phyloP scores from a whole-genome alignment of 306 rosid species.

The Vigna mungo region DNA sequence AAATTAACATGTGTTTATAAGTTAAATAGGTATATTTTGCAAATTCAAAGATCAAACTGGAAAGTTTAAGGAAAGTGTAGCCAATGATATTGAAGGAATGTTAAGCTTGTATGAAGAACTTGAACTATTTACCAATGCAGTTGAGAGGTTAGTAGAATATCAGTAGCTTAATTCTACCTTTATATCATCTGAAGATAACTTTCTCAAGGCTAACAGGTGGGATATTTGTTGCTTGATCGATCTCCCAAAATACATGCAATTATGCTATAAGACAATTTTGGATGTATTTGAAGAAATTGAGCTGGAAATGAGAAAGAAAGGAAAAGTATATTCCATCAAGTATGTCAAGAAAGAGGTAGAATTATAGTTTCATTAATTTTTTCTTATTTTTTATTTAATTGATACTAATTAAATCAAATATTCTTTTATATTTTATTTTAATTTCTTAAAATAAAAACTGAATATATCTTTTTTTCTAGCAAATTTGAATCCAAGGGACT shows the following conservation, averaged over 20 bases:
- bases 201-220: slow-evolving; percentile 19
- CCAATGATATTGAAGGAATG: slow-evolving; percentile 40
- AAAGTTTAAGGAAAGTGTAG: background rate
- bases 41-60: background rate
- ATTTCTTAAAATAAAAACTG: too few relatives aligned
- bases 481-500: too few relatives aligned
- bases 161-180: background rate
- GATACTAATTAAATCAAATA: too few relatives aligned
- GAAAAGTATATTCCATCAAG: slow-evolving; percentile 14
- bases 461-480: too few relatives aligned
- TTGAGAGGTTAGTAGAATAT: slow-evolving; percentile 47
- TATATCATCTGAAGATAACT: background rate
- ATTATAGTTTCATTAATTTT: background rate
- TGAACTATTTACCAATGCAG: slow-evolving; percentile 47
- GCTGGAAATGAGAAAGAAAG: slow-evolving; percentile 37
- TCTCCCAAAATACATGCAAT: slow-evolving; percentile 48
- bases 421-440: background rate
- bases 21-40: slow-evolving; percentile 2
- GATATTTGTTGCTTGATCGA: slow-evolving; percentile 34
- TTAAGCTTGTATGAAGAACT: slow-evolving; percentile 60
- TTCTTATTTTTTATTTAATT: background rate
- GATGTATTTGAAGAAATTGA: slow-evolving; percentile 44
- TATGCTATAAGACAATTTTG: slow-evolving; percentile 10
- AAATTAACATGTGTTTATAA: background rate
- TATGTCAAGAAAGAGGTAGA: slow-evolving; percentile 22